Conservation (phyloP, 2,329 filamentous ascomycete genomes). For the Colletotrichum karsti region DNA sequence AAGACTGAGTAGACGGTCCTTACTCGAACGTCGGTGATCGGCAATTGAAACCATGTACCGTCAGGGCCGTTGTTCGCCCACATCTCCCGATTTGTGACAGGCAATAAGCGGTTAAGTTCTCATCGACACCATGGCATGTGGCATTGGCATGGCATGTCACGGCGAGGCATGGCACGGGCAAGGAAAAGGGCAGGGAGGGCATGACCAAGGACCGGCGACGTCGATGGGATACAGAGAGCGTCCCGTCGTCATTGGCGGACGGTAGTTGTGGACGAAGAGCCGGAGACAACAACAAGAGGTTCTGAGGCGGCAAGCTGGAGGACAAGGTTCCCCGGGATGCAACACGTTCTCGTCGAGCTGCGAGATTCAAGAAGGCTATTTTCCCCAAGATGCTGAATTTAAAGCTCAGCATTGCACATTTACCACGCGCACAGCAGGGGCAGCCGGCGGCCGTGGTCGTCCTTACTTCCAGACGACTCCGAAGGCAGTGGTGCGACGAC, state of each 20-base stretch:
- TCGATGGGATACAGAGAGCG: not conserved
- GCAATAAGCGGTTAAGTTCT: not conserved
- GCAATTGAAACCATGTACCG: not conserved
- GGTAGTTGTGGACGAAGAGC: not conserved
- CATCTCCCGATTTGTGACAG: not conserved
- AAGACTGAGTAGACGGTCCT: not conserved
- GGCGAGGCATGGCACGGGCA: not conserved
- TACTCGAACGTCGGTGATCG: slow-evolving; percentile 14
- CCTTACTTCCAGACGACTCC: slow-evolving; percentile 11
- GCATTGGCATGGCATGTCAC: slow-evolving; percentile 6
- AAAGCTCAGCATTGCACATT: not conserved
- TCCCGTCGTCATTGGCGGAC: not conserved
- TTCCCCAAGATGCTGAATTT: slow-evolving; percentile 1
- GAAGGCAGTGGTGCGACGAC: slow-evolving; percentile 12
- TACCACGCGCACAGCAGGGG: slow-evolving; percentile 16
- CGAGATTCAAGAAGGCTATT: slow-evolving; percentile 6
- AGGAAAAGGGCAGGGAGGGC: not conserved
- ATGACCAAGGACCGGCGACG: not conserved
- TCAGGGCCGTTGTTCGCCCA: not conserved
- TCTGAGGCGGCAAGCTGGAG: not conserved
- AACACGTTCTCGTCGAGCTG: slow-evolving; percentile 2
- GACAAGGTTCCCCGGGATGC: slow-evolving; percentile 16
- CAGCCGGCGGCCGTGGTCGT: slow-evolving; percentile 1
- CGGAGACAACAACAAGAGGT: not conserved
- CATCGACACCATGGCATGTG: slow-evolving; percentile 1